Evolutionary conservation across 2,329 filamentous ascomycete genomes (phyloP).

Genomic region (Elsinoe arachidis): DNA sequence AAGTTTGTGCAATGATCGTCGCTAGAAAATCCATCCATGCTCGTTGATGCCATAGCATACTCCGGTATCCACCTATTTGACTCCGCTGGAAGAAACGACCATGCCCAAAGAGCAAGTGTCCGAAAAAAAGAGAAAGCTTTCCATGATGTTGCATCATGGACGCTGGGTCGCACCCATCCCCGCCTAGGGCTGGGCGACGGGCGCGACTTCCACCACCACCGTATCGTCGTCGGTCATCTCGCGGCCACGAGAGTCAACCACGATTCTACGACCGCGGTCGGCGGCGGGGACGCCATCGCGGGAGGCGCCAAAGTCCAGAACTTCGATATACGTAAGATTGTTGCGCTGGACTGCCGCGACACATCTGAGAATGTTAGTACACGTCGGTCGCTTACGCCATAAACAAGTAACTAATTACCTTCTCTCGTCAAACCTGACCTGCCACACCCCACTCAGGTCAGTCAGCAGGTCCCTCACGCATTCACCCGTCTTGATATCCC

Average conservation of each 20-base stretch:
- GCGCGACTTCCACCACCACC: background rate
- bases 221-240: slow-evolving; percentile 28
- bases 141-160: too few relatives aligned
- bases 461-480: slow-evolving; percentile 88
- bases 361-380: slow-evolving; percentile 49
- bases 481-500: slow-evolving; percentile 87
- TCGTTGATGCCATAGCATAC: too few relatives aligned
- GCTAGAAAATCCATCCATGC: too few relatives aligned
- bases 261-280: slow-evolving; percentile 69
- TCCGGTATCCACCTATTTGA: too few relatives aligned
- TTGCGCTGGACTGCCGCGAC: slow-evolving; percentile 94
- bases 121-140: too few relatives aligned
- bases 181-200: background rate
- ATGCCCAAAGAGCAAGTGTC: too few relatives aligned
- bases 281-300: slow-evolving; percentile 74
- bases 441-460: slow-evolving; percentile 94
- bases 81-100: too few relatives aligned
- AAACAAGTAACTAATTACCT: background rate
- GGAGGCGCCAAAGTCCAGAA: slow-evolving; percentile 91
- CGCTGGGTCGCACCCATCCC: too few relatives aligned
- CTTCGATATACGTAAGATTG: slow-evolving; percentile 89
- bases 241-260: slow-evolving; percentile 35
- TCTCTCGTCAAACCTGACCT: slow-evolving; percentile 93
- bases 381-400: background rate
- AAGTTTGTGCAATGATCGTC: too few relatives aligned